Conservation (phyloP, 2,329 filamentous ascomycete genomes). For the Aspergillus fumigatiaffinis region DNA sequence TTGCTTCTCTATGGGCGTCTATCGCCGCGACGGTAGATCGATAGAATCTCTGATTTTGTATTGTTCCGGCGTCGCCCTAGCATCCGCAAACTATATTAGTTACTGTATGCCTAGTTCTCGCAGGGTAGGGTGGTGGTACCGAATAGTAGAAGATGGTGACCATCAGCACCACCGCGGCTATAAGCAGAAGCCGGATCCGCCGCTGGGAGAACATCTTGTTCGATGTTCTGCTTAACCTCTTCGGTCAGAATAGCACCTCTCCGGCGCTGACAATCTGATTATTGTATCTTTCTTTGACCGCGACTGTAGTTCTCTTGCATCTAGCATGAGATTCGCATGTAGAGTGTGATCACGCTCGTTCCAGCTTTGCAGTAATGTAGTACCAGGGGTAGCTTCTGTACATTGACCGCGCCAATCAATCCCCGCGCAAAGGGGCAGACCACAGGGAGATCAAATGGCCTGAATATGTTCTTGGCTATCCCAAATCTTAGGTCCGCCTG, state of each 20-base stretch:
- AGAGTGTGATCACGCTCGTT: neutral
- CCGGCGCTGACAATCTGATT: neutral
- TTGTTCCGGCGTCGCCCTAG: slow-evolving; percentile 38
- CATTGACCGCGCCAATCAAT: neutral
- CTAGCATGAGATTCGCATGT: neutral
- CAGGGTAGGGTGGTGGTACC: slow-evolving; percentile 40
- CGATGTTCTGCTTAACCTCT: neutral
- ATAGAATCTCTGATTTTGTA: slow-evolving; percentile 51
- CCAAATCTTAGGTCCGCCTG: neutral
- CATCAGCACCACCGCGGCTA: slow-evolving; percentile 62
- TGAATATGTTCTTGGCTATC: neutral
- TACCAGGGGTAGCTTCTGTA: neutral
- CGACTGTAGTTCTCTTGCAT: neutral
- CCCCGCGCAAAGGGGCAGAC: neutral
- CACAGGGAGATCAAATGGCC: neutral
- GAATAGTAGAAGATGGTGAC: slow-evolving; percentile 71
- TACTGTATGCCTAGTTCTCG: neutral
- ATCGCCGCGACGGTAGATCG: slow-evolving; percentile 53
- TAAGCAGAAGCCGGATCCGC: slow-evolving; percentile 62
- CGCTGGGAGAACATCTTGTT: slow-evolving; percentile 64
- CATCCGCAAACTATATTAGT: slow-evolving; percentile 6
- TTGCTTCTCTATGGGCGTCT: slow-evolving; percentile 43
- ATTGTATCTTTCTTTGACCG: neutral
- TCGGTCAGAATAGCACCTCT: neutral
- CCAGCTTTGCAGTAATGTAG: neutral